Evolutionary conservation across 768 basidiomycete genomes (phyloP).

Genomic region (Paxillus rubicundulus): DNA sequence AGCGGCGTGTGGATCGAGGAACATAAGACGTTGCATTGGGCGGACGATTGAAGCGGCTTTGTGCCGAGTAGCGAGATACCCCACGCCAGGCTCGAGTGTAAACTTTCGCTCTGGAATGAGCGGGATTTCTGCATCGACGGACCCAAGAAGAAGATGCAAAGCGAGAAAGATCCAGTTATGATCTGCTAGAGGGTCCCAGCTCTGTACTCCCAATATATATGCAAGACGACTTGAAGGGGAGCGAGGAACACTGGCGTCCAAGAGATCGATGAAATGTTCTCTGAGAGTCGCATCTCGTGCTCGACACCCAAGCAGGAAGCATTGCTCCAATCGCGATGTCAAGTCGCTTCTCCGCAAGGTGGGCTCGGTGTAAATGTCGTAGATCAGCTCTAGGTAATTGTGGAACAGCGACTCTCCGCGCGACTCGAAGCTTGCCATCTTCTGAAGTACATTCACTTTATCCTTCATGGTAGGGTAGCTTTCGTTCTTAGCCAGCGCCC

Average conservation of each 20-base stretch:
- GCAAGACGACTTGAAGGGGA: conserved; percentile 78
- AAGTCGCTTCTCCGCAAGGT: conserved; percentile 85
- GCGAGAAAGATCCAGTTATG: conserved; percentile 94
- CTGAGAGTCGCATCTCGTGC: conserved; percentile 76
- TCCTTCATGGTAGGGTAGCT: conserved; percentile 92
- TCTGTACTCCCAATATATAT: conserved; percentile 90
- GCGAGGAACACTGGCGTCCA: conserved; percentile 86
- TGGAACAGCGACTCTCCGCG: conserved; percentile 78
- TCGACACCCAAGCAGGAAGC: conserved; percentile 90
- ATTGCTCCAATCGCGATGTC: conserved; percentile 87
- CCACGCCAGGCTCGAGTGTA: conserved; percentile 28
- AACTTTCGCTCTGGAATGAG: conserved; percentile 44
- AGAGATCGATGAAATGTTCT: conserved; percentile 82
- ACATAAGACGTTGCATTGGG: conserved; percentile 80
- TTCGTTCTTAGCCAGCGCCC: conserved; percentile 87
- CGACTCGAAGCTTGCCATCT: conserved; percentile 82
- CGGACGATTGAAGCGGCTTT: conserved; percentile 56
- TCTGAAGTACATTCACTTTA: conserved; percentile 84
- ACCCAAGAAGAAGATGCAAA: conserved; percentile 83
- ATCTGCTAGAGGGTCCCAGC: conserved; percentile 90
- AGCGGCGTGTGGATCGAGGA: conserved; percentile 71
- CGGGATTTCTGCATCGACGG: conserved; percentile 45
- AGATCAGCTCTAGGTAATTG: conserved; percentile 83
- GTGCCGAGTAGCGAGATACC: conserved; percentile 43
- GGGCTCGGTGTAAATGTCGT: conserved; percentile 92